Percentiles rank a stretch among this genome's conserved stretches.
Conservation (phyloP, 1,284 basidiomycete species). For the Naganishia liquefaciens region DNA sequence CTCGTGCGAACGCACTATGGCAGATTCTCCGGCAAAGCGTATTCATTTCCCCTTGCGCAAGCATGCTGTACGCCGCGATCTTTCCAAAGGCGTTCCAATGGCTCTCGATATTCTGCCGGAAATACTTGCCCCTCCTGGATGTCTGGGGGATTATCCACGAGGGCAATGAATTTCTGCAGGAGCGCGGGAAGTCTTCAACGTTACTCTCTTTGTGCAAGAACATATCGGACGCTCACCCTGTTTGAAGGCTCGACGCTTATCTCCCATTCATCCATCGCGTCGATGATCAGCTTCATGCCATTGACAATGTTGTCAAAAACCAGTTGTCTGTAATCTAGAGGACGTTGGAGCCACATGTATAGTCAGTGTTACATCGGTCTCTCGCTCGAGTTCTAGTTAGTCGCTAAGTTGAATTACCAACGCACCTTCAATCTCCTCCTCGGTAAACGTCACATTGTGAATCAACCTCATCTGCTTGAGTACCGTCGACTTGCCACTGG, state of each 20-base stretch:
- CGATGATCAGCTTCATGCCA: conserved; percentile 77
- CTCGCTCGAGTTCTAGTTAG: too few species aligned
- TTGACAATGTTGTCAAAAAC: conserved; percentile 87
- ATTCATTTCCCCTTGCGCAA: conserved; percentile 76
- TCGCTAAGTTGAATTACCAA: conserved; percentile 14
- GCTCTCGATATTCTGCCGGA: conserved; percentile 64
- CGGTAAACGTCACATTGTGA: conserved; percentile 45
- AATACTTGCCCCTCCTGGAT: conserved; percentile 77
- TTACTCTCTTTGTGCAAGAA: not conserved
- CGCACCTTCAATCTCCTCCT: conserved; percentile 48
- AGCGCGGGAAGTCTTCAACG: not conserved
- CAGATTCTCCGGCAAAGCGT: conserved; percentile 77
- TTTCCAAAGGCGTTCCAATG: conserved; percentile 72
- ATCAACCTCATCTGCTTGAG: conserved; percentile 58
- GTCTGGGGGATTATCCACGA: conserved; percentile 69
- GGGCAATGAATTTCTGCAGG: conserved; percentile 55
- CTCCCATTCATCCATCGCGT: conserved; percentile 85
- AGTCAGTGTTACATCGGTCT: too few species aligned
- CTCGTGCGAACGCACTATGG: conserved; percentile 57
- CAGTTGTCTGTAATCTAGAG: conserved; percentile 64
- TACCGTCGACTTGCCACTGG: conserved; percentile 89
- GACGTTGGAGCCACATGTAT: not conserved
- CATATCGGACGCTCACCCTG: conserved; percentile 40
- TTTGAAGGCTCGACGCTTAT: conserved; percentile 69
- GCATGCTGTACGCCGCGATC: conserved; percentile 74